A percentile compares a stretch with the other conserved stretches of the same genome.
Conservation (phyloP, 2,329 filamentous ascomycete species). For the Fusarium sp. region DNA sequence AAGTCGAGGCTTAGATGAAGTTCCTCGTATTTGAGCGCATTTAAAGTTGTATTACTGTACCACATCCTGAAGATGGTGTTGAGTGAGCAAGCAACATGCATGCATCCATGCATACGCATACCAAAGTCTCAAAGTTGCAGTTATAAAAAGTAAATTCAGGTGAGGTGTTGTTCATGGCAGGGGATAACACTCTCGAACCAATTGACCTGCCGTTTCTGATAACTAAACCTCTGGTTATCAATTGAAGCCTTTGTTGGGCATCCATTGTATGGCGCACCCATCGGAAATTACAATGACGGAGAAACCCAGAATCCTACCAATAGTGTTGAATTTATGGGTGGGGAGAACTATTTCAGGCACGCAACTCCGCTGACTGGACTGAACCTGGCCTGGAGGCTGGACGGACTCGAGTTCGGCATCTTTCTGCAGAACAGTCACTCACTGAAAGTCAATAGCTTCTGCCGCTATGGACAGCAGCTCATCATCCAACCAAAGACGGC, state of each 20-base stretch:
- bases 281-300: constrained; percentile 47
- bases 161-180: constrained; percentile 22
- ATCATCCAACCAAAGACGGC: background rate
- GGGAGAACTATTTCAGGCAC: constrained; percentile 33
- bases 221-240: constrained; percentile 14
- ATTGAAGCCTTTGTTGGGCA: constrained; percentile 4
- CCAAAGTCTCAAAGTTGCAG: constrained; percentile 2
- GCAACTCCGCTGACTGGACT: constrained; percentile 30
- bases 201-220: constrained; percentile 27
- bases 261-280: constrained; percentile 1
- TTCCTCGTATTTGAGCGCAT: constrained; percentile 24
- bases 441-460: constrained; percentile 11
- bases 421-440: background rate
- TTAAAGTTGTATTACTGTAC: constrained; percentile 23
- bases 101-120: background rate
- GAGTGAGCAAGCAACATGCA: background rate
- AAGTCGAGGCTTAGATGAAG: background rate
- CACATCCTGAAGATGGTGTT: constrained; percentile 1
- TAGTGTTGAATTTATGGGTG: background rate
- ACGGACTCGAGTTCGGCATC: constrained; percentile 6
- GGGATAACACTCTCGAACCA: constrained; percentile 7
- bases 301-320: constrained; percentile 35
- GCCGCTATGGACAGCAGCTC: constrained; percentile 7
- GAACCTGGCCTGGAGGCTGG: background rate
- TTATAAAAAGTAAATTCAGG: background rate